Evolutionary conservation across 768 basidiomycete species (phyloP).

Genomic region (Boletus subparvulus): DNA sequence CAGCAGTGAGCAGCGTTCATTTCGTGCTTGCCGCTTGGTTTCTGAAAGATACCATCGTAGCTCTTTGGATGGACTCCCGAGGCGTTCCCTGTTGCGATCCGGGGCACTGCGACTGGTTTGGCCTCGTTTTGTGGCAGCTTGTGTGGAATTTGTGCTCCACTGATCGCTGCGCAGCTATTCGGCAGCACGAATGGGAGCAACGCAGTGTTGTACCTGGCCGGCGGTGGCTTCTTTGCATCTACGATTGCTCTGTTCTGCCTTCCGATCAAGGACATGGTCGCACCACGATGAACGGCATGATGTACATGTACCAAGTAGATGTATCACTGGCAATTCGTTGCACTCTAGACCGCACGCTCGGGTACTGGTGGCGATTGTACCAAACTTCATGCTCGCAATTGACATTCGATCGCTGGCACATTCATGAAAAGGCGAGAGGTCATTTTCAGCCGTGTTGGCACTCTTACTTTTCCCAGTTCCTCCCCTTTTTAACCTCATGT

Average conservation of each 20-base stretch:
- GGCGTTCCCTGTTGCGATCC: slow-evolving; percentile 13
- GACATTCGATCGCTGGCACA: too few species aligned
- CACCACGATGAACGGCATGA: slow-evolving; percentile 2
- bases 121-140: slow-evolving; percentile 4
- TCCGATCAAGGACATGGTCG: slow-evolving; percentile 15
- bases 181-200: background rate
- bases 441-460: too few species aligned
- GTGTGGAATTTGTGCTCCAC: background rate
- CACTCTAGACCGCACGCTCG: too few species aligned
- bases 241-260: slow-evolving; percentile 6
- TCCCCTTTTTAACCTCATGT: too few species aligned
- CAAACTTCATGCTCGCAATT: too few species aligned
- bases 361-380: too few species aligned
- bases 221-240: slow-evolving; percentile 8
- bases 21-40: background rate
- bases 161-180: slow-evolving; percentile 7
- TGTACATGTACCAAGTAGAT: background rate
- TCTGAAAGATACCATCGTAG: background rate
- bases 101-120: slow-evolving; percentile 14
- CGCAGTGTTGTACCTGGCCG: slow-evolving; percentile 12
- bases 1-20: background rate
- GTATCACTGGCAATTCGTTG: background rate
- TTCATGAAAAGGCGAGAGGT: too few species aligned
- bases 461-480: too few species aligned
- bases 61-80: slow-evolving; percentile 19